phyloP scores from a whole-genome alignment of 805 yeast species.

The Metschnikowia lunata region DNA sequence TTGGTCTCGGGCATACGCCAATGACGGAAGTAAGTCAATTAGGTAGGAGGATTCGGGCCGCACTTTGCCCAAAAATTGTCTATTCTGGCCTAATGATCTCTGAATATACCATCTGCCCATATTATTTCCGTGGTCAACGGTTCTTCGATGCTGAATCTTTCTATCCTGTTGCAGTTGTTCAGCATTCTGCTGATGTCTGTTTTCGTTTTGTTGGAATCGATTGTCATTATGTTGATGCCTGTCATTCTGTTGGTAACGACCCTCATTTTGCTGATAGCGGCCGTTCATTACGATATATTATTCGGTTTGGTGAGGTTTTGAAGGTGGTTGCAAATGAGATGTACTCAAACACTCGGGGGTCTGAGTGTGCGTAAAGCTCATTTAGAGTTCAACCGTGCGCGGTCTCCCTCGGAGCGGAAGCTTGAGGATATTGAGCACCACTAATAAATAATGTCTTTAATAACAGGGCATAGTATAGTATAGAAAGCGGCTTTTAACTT shows the following conservation, averaged over 20 bases:
- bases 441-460: too few species aligned
- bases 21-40: conserved; percentile 61
- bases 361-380: too few species aligned
- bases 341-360: too few species aligned
- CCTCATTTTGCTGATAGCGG: conserved; percentile 4
- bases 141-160: conserved; percentile 56
- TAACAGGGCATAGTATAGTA: too few species aligned
- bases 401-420: too few species aligned
- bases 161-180: conserved; percentile 45
- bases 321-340: too few species aligned
- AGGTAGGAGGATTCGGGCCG: conserved; percentile 69
- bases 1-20: conserved; percentile 44
- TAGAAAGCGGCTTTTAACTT: too few species aligned
- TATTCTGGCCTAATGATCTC: conserved; percentile 42
- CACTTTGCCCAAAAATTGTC: conserved; percentile 46
- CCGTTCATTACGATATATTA: background rate
- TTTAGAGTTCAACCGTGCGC: too few species aligned
- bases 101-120: conserved; percentile 58
- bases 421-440: too few species aligned
- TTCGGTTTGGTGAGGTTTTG: too few species aligned
- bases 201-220: conserved; percentile 1
- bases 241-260: background rate
- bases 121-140: conserved; percentile 74
- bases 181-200: conserved; percentile 1
- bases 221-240: conserved; percentile 3